Conservation (phyloP, 345 rosid genomes). For the Eucalyptus curtisii region DNA sequence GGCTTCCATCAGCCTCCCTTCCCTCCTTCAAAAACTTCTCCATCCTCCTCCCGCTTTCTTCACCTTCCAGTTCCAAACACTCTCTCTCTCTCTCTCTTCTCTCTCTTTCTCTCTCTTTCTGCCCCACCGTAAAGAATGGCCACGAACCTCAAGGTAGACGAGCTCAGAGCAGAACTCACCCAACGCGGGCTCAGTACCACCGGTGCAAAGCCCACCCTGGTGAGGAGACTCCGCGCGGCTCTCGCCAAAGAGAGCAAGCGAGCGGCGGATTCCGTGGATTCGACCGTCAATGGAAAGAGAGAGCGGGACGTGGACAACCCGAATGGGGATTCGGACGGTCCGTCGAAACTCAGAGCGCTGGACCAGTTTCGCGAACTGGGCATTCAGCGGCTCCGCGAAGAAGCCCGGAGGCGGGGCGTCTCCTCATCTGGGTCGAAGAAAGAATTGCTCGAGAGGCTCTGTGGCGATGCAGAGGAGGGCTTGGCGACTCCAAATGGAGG, state of each 20-base stretch:
- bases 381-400: constrained; percentile 62
- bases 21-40: not conserved
- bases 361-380: constrained; percentile 44
- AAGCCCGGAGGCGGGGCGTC: constrained; percentile 43
- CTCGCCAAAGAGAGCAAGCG: constrained; percentile 20
- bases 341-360: constrained; percentile 25
- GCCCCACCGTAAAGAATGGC: constrained; percentile 18
- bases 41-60: not conserved
- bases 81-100: not conserved
- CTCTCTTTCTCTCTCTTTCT: not conserved
- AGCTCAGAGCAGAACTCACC: constrained; percentile 57
- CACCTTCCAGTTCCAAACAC: not conserved
- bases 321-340: constrained; percentile 1
- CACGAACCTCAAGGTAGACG: constrained; percentile 43
- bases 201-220: constrained; percentile 57
- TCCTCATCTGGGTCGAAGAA: constrained; percentile 55
- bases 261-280: not conserved
- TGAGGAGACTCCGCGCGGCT: constrained; percentile 53
- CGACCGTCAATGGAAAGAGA: constrained; percentile 17
- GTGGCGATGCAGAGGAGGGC: constrained; percentile 10
- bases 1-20: not conserved
- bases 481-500: constrained; percentile 4
- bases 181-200: constrained; percentile 54
- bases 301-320: constrained; percentile 17
- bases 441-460: constrained; percentile 52